Conservation (phyloP, 495 filamentous ascomycete species). For the Penicillium desertorum region DNA sequence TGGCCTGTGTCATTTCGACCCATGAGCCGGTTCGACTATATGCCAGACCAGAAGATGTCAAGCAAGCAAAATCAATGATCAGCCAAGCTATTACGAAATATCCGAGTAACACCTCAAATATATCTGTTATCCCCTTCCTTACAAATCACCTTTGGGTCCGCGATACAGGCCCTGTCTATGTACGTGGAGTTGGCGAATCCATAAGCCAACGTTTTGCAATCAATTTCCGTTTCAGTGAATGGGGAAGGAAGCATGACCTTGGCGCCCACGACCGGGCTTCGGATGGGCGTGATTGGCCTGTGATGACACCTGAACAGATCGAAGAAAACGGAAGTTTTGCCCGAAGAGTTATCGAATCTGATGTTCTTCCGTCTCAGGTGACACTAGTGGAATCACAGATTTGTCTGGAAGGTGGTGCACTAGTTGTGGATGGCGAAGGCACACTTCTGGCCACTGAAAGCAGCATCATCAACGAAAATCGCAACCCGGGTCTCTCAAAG, state of each 20-base stretch:
- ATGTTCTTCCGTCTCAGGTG: slow-evolving; percentile 9
- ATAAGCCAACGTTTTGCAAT: slow-evolving; percentile 12
- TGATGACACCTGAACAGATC: slow-evolving; percentile 8
- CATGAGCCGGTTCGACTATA: slow-evolving; percentile 25
- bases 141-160: slow-evolving; percentile 29
- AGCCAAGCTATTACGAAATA: slow-evolving; percentile 1
- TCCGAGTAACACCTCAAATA: slow-evolving; percentile 1
- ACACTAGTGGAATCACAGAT: slow-evolving; percentile 15
- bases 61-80: slow-evolving; percentile 15
- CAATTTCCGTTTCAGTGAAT: slow-evolving; percentile 28
- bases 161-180: slow-evolving; percentile 27
- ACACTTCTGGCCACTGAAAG: slow-evolving; percentile 30
- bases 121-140: slow-evolving; percentile 15
- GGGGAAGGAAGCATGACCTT: slow-evolving; percentile 19
- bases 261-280: slow-evolving; percentile 4
- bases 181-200: slow-evolving; percentile 2
- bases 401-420: slow-evolving; percentile 24
- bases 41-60: slow-evolving; percentile 17
- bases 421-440: slow-evolving; percentile 31
- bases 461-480: slow-evolving; percentile 24
- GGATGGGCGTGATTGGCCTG: slow-evolving; percentile 13
- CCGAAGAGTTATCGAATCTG: slow-evolving; percentile 12
- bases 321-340: slow-evolving; percentile 22
- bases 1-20: slow-evolving; percentile 21
- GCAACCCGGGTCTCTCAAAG: slow-evolving; percentile 20